A percentile compares a stretch with the other conserved stretches of the same genome.
Evolutionary conservation across 768 basidiomycete genomes (phyloP).

Genomic region (Lyophyllum semitale): DNA sequence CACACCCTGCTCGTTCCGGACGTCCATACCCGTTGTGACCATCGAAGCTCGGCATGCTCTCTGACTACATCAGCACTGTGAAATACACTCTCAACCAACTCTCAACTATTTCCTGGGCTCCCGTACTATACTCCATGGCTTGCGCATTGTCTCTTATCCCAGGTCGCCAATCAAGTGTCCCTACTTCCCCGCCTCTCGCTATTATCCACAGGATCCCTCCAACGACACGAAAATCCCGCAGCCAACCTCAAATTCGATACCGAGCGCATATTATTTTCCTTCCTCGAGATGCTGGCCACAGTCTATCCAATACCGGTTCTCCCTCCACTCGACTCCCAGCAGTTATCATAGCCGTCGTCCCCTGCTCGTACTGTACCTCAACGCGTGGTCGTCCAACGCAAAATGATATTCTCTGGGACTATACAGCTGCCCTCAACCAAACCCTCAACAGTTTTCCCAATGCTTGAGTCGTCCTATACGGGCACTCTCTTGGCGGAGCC

Average conservation of each 20-base stretch:
- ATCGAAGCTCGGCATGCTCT: too few relatives aligned
- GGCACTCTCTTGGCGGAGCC: slow-evolving; percentile 52
- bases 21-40: too few relatives aligned
- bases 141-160: too few relatives aligned
- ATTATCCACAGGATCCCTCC: too few relatives aligned
- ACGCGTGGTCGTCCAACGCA: slow-evolving; percentile 39
- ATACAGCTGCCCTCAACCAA: slow-evolving; percentile 32
- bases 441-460: slow-evolving; percentile 32
- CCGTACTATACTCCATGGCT: too few relatives aligned
- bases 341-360: slow-evolving; percentile 41
- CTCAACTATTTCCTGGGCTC: too few relatives aligned
- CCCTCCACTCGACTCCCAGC: background rate
- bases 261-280: background rate
- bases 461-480: slow-evolving; percentile 39
- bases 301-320: slow-evolving; percentile 17
- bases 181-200: too few relatives aligned
- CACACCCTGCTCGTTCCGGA: too few relatives aligned
- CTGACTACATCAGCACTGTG: too few relatives aligned
- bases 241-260: background rate
- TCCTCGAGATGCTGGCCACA: background rate
- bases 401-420: slow-evolving; percentile 40
- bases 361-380: slow-evolving; percentile 54
- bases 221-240: too few relatives aligned
- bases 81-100: too few relatives aligned
- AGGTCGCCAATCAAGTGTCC: too few relatives aligned